These are phyloP conservation scores for Plasmodium vivax DNA, from an alignment of 169 alveolate genomes.

Conservation along the genomic window DNA sequence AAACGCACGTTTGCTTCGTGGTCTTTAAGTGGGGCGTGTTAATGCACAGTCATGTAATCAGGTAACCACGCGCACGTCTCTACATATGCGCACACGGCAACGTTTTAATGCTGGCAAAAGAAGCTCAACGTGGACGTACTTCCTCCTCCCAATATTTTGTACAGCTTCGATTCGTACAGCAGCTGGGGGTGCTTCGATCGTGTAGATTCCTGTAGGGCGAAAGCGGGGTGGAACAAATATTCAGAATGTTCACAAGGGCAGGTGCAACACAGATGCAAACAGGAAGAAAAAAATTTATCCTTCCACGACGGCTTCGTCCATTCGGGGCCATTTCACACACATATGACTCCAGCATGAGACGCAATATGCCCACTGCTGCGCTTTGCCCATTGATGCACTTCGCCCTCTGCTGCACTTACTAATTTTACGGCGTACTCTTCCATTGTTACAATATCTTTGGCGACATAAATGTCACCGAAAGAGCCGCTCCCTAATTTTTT, in stretches of 20 bases:
- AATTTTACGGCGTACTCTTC: conserved; percentile 97
- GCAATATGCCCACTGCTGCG: neutral
- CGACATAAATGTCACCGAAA: conserved; percentile 97
- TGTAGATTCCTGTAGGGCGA: conserved; percentile 92
- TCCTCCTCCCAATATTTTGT: conserved; percentile 95
- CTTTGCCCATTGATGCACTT: neutral
- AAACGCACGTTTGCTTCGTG: neutral
- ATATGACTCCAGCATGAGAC: neutral
- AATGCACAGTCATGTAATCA: neutral
- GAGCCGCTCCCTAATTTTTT: conserved; percentile 99
- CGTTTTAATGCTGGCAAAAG: neutral
- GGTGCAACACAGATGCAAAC: neutral
- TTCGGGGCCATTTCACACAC: neutral
- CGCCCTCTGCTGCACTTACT: conserved; percentile 75
- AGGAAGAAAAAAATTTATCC: neutral
- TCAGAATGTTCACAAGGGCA: too few relatives aligned
- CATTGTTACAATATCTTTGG: conserved; percentile 94
- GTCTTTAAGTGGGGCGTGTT: neutral
- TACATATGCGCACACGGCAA: neutral
- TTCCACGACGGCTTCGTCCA: neutral
- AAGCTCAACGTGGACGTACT: conserved; percentile 76
- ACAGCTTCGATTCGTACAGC: conserved; percentile 96
- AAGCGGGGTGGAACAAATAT: conserved; percentile 80
- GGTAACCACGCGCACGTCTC: neutral
- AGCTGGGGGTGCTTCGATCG: conserved; percentile 96